Evolutionary conservation across 306 rosid genomes (phyloP), one percentile per base, ranked within the genome.

Genomic region (Comarum palustre): DNA sequence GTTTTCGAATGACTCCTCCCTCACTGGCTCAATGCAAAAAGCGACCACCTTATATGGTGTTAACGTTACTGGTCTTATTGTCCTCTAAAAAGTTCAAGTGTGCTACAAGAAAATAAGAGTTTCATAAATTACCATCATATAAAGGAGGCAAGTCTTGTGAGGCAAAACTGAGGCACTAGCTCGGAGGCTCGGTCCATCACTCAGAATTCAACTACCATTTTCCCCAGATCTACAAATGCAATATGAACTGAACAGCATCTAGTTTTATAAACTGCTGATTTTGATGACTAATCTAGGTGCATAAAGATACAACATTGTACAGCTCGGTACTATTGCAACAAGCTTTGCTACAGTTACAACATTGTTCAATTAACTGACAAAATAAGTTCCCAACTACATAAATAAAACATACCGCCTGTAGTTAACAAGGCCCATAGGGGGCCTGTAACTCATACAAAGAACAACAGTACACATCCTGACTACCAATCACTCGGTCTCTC

Each of bases 301-400:
- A 78, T 5, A 71, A 10, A 42, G 66, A 70, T 73, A 73, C 81
- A 72, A 59, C 73, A 79, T 38, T 61, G 76, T 73, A 66, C 31
- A 14, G 64, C 63, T 50, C 45, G 73, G 50, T 61, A 48, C 41
- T 36, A 29, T 29, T 45, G 39, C 64, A 66, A 66, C 46, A 77
- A 66, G 71, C 71, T 43, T 3, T 46, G 51, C 62, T 76, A 65
- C 52, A 45, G 75, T 41, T 51, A 78, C 81, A 77, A 69, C 69
- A 57, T 20, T 27, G 73, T 75, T 60, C 81, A 55, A 54, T 66
- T 46, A 76, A 78, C 82, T 76, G 75, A 77, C 71, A 71, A 4
- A 48, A 42, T 62, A 4, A 39, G 51, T 74, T 57, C 79, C 78
- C 73, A 29, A 60, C 71, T 16, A 75, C n/a, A 69, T 13, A 60